Conservation (phyloP, 1,284 basidiomycete genomes). For the Retiboletus flavoniger region DNA sequence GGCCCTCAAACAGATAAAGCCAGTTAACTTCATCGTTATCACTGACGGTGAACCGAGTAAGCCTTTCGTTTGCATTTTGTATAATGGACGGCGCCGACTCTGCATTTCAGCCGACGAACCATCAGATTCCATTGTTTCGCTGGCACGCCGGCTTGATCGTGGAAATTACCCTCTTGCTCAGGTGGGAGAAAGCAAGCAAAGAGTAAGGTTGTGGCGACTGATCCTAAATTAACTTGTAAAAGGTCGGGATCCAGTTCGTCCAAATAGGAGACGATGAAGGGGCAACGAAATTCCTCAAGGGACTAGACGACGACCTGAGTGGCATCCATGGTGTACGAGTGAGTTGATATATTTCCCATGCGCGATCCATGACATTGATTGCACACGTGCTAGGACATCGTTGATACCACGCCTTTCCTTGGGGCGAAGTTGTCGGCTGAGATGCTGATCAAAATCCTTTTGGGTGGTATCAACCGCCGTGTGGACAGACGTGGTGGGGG, state of each 20-base stretch:
- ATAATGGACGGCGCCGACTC: not conserved
- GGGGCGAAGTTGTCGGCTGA: conserved; percentile 42
- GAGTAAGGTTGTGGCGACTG: not conserved
- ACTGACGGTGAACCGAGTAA: conserved; percentile 61
- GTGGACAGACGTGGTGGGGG: conserved; percentile 44
- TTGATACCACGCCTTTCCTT: conserved; percentile 57
- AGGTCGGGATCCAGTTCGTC: conserved; percentile 62
- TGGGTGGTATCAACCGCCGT: conserved; percentile 58
- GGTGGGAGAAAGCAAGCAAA: conserved; percentile 29
- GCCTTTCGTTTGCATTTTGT: conserved; percentile 15
- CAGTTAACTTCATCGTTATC: conserved; percentile 58
- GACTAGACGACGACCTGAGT: conserved; percentile 50
- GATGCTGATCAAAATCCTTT: conserved; percentile 51
- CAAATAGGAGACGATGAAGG: conserved; percentile 50
- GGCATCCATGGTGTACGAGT: conserved; percentile 38
- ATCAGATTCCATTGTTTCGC: conserved; percentile 46
- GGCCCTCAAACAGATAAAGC: conserved; percentile 44
- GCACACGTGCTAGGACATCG: conserved; percentile 46
- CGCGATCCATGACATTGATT: conserved; percentile 1
- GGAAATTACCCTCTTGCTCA: conserved; percentile 53
- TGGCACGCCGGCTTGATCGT: conserved; percentile 49
- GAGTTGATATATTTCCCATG: conserved; percentile 5
- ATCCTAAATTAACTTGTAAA: not conserved
- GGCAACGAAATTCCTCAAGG: conserved; percentile 46
- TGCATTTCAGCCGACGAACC: conserved; percentile 47